A percentile compares a stretch with the other conserved stretches of the same genome.
Evolutionary conservation across 176 grass and related monocot species (phyloP).

Genomic region (Lolium rigidum): DNA sequence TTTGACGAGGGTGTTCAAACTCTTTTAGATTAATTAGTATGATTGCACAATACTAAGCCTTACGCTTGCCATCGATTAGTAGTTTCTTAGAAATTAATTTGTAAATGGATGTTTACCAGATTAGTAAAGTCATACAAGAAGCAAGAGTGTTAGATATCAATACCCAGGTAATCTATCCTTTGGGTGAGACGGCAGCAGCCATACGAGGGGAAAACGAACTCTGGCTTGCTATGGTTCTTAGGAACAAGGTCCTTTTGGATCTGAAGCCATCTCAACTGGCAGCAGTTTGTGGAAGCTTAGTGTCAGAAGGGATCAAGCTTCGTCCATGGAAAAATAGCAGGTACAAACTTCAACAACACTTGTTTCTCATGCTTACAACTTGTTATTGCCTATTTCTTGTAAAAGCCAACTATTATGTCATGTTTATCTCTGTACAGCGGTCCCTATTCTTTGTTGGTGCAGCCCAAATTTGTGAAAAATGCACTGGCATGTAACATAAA

Average conservation of each 20-base stretch:
- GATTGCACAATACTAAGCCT: conserved; percentile 7
- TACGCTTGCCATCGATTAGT: background rate
- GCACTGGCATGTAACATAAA: conserved; percentile 4
- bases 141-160: conserved; percentile 91
- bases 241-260: conserved; percentile 89
- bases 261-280: conserved; percentile 93
- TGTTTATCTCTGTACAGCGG: conserved; percentile 35
- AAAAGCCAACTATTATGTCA: conserved; percentile 25
- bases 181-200: conserved; percentile 92
- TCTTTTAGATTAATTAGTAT: background rate
- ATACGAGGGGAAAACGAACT: conserved; percentile 97
- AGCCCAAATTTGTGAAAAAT: conserved; percentile 31
- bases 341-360: conserved; percentile 44
- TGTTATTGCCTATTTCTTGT: conserved; percentile 8
- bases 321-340: conserved; percentile 88
- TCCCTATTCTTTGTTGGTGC: conserved; percentile 19
- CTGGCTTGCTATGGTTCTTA: conserved; percentile 92
- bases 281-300: conserved; percentile 96
- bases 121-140: conserved; percentile 97
- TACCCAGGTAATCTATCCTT: conserved; percentile 86
- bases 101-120: conserved; percentile 58
- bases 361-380: conserved; percentile 18
- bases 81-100: conserved; percentile 35
- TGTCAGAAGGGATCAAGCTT: conserved; percentile 97
- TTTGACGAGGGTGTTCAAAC: conserved; percentile 19